These are phyloP conservation scores for Mimosa bimucronata DNA, from an alignment of 306 rosid species.

Conservation along the genomic window DNA sequence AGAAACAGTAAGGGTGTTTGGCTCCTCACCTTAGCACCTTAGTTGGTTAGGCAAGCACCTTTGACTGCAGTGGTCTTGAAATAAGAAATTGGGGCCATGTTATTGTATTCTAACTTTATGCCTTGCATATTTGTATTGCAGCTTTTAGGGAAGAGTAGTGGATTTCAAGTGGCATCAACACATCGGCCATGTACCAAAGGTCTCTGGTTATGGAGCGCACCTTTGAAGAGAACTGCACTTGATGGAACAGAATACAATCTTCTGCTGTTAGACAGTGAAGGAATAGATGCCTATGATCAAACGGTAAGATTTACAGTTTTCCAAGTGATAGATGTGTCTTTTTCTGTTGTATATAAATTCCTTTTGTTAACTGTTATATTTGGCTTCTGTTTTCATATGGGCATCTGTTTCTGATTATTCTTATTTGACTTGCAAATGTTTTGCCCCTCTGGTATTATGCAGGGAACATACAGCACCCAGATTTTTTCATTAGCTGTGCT, in stretches of 20 bases:
- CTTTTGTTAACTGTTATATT: not conserved
- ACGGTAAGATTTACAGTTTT: not conserved
- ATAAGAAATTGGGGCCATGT: not conserved
- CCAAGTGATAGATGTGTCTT: not conserved
- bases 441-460: not conserved
- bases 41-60: not conserved
- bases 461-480: slow-evolving; percentile 15
- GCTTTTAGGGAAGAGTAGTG: slow-evolving; percentile 11
- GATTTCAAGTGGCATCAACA: slow-evolving; percentile 2
- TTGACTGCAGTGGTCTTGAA: not conserved
- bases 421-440: not conserved
- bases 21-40: not conserved
- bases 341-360: not conserved
- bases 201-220: slow-evolving; percentile 6
- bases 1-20: not conserved
- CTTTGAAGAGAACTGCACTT: slow-evolving; percentile 11
- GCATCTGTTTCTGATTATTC: not conserved
- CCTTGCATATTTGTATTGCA: not conserved
- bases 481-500: slow-evolving; percentile 3
- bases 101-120: not conserved
- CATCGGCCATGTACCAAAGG: slow-evolving; percentile 14
- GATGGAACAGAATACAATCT: slow-evolving; percentile 6
- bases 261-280: slow-evolving; percentile 6
- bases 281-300: slow-evolving; percentile 17
- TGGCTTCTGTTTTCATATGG: not conserved